A percentile compares a stretch with the other conserved stretches of the same genome.
These are phyloP conservation scores for Phialophora expanda DNA, from an alignment of 2,329 filamentous ascomycete species.

Conservation along the genomic window DNA sequence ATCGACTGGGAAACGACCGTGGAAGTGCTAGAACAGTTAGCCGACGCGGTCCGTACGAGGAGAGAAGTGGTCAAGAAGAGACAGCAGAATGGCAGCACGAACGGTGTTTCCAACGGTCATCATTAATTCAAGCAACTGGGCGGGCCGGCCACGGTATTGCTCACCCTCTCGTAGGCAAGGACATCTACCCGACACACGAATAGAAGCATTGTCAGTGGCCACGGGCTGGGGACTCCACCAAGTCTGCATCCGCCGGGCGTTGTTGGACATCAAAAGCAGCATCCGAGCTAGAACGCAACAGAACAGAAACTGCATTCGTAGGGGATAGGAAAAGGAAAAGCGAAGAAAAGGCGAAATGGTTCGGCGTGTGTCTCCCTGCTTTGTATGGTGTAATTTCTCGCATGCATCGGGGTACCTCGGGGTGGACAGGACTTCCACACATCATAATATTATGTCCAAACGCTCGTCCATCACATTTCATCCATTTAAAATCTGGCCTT, in stretches of 20 bases:
- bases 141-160: background rate
- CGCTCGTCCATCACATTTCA: background rate
- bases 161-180: background rate
- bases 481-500: background rate
- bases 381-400: background rate
- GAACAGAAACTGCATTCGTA: no score
- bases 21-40: constrained; percentile 79
- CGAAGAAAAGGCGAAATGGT: background rate
- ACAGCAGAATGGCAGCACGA: constrained; percentile 38
- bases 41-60: constrained; percentile 78
- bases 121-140: constrained; percentile 12
- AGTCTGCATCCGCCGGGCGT: background rate
- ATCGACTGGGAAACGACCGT: constrained; percentile 91
- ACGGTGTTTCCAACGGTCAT: constrained; percentile 41
- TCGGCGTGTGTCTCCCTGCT: background rate
- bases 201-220: background rate
- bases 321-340: background rate
- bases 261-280: background rate
- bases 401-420: background rate
- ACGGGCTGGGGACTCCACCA: background rate
- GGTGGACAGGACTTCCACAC: background rate
- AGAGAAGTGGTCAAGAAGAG: constrained; percentile 56
- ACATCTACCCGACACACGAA: background rate
- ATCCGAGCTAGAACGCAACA: background rate
- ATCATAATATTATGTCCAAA: background rate